Evolutionary conservation across 2,329 filamentous ascomycete species (phyloP), one percentile per base, ranked within the genome.

Genomic region (Gremmenia infestans): DNA sequence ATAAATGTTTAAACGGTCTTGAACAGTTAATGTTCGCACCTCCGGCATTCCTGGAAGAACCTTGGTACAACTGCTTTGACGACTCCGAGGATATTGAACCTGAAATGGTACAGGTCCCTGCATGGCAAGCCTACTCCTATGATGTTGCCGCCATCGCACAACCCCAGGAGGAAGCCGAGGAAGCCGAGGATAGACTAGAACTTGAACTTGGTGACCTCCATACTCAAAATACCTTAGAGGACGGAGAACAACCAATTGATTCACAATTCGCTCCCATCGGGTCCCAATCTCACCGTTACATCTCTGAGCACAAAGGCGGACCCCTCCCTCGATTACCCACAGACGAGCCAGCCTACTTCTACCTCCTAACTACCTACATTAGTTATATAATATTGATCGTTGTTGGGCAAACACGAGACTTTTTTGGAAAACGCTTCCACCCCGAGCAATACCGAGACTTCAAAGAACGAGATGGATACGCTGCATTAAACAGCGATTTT

Each of bases 301-400:
- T 87, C 62, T 96, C 91, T 78, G 84, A 87, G 72, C 91, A 93
- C 70, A 85, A 88, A 58, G 92, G 91, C 65, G 82, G 85, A 65
- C 82, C 86, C 45, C 88, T 97, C 57, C 85, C 86, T 45, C 82
- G 91, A 36, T 91, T 92, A 4, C 78, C 96, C 58, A 89, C 95
- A 71, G 93, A 97, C 70, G 91, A 96, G 72, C 92, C 93, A 40
- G 89, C 91, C 19, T 96, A 96, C 76, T 97, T 91, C 78, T 96
- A 88, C 75, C 82, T 97, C 67, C 82, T 97, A 65, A 96, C 92
- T 40, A 97, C 93, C 68, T 97, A 97, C 78, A 88, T 97, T 74
- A 96, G 91, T 75, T 97, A 97, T 73, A 81, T 97, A 62, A 86
- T 97, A 63, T 81, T 97, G 67, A 96, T 97, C 71, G 83, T 91